Conservation (phyloP, 2,329 filamentous ascomycete genomes). For the Aspergillus sp. region DNA sequence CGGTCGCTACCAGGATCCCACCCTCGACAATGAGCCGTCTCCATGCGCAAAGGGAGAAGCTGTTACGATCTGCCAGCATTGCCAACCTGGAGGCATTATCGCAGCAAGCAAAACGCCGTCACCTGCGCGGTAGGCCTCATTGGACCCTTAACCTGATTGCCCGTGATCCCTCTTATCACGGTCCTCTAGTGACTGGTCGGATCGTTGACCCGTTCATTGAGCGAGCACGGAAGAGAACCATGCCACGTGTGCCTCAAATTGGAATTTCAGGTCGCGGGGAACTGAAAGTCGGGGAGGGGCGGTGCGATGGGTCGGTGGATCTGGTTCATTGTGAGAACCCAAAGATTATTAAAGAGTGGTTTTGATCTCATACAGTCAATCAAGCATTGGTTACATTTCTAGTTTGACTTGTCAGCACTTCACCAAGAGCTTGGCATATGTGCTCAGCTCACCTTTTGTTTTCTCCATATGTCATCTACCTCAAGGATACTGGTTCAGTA, state of each 20-base stretch:
- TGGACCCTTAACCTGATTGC: not conserved
- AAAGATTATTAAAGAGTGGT: no score
- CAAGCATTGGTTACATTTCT: no score
- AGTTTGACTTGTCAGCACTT: no score
- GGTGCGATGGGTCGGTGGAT: not conserved
- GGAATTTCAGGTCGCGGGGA: not conserved
- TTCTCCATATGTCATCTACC: no score
- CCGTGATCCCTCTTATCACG: not conserved
- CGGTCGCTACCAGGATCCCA: not conserved
- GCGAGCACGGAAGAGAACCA: not conserved
- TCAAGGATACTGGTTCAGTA: no score
- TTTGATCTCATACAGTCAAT: no score
- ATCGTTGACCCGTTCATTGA: not conserved
- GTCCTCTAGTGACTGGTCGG: not conserved
- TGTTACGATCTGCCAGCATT: not conserved
- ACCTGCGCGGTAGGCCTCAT: not conserved
- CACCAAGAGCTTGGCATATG: no score
- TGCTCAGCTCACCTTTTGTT: no score
- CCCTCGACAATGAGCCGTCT: not conserved
- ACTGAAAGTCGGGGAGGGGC: not conserved
- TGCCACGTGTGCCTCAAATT: not conserved
- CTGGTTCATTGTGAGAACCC: not conserved
- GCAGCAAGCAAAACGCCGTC: not conserved
- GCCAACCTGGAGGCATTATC: not conserved
- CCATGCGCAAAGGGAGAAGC: not conserved